Percentiles rank a stretch among this genome's conserved stretches.
These are phyloP conservation scores for Oryza meridionalis DNA, from an alignment of 176 grass and related monocot genomes.

Conservation along the genomic window DNA sequence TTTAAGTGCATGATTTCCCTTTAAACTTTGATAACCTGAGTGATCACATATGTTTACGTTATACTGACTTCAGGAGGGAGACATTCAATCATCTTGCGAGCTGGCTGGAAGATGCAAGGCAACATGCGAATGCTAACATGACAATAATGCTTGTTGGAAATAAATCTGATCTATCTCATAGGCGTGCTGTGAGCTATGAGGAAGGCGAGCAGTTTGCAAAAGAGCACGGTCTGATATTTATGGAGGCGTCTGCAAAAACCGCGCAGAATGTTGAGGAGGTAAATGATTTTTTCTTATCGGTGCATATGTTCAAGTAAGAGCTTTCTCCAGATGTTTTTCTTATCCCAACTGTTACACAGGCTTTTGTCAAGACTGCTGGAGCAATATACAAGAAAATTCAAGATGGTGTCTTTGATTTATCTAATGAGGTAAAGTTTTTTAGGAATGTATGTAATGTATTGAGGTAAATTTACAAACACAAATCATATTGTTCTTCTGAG, in stretches of 20 bases:
- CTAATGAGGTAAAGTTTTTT: slow-evolving; percentile 59
- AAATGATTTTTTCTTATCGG: slow-evolving; percentile 4
- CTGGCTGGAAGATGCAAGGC: slow-evolving; percentile 82
- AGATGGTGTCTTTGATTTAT: slow-evolving; percentile 82
- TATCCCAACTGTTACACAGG: slow-evolving; percentile 43
- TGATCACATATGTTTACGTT: not conserved
- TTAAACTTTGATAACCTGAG: not conserved
- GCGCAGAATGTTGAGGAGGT: slow-evolving; percentile 80
- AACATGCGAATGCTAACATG: slow-evolving; percentile 80
- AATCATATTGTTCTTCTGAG: not conserved
- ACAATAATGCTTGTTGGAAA: slow-evolving; percentile 82
- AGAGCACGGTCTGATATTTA: slow-evolving; percentile 76
- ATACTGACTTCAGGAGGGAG: slow-evolving; percentile 57
- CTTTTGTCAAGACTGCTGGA: slow-evolving; percentile 67
- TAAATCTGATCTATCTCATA: slow-evolving; percentile 71
- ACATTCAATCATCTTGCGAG: slow-evolving; percentile 84
- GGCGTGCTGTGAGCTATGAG: slow-evolving; percentile 70
- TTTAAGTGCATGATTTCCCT: not conserved
- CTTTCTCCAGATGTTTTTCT: not conserved
- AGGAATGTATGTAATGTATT: slow-evolving; percentile 48
- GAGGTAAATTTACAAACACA: slow-evolving; percentile 44
- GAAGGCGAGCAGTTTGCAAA: slow-evolving; percentile 83
- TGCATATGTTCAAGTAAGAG: not conserved
- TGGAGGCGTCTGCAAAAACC: slow-evolving; percentile 82
- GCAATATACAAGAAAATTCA: slow-evolving; percentile 88